Base-by-base conservation (phyloP, 495 filamentous ascomycete genomes). In the Collariella sp. region DNA sequence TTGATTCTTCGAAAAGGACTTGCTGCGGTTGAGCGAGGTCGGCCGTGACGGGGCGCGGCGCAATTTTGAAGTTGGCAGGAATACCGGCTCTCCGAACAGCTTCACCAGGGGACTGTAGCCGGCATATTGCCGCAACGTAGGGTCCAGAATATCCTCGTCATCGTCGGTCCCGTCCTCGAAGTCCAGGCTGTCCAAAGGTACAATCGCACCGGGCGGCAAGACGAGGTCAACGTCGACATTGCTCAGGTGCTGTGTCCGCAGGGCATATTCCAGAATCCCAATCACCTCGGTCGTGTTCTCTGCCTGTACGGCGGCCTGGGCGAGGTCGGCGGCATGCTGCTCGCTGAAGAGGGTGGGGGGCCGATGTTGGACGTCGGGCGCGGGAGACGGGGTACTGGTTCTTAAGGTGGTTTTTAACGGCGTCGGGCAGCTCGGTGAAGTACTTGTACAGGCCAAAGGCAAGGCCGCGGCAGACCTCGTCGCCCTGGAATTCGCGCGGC, bases 361-460 rank as follows among this genome's bases (percentile, higher is more conserved):
- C 76, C 5, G 80, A 77, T n/a, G 74, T 74, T 13, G 80, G 76
- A 35, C 77, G 74, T 15, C 76, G 74, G n/a, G 66, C 63, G 39
- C 69, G 68, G 48, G 71, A 71, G 26, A 69, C 63, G 26, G 75
- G 72, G 46, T 74, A 76, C 55, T 75, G 72, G 50, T 69, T 60
- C 60, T 74, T 75, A 45, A 80, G 64, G 52, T 77, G 75, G 55
- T 78, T 77, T 73, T 88, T 94, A 56, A 91, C 79, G 24, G 74
- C 70, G 38, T 88, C 83, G 15, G 91, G 85, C 44, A 97, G 72
- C 66, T 95, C 90, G 31, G 79, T 78, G 60, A 96, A 97, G 72
- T 96, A 99, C 65, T 91, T 97, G 65, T 88, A 77, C 65, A 97
- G 75, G 46, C 87, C 86, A 67, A 97, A 91, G 34, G 93, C 93